Evolutionary conservation across 768 basidiomycete species (phyloP), one percentile per base, ranked within the genome.

Genomic region (Exsudoporus frostii): DNA sequence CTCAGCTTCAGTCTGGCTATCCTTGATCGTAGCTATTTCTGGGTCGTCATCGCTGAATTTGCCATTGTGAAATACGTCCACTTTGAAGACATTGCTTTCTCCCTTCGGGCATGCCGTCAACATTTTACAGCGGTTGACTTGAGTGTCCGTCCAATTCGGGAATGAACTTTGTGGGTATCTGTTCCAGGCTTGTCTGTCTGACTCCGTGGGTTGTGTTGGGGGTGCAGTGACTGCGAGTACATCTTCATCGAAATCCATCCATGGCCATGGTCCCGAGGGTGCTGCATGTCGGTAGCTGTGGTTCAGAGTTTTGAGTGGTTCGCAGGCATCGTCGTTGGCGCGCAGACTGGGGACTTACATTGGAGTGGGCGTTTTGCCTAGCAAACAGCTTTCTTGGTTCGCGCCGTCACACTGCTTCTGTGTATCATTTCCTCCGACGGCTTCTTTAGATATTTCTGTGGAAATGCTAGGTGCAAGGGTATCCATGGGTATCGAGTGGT

Each of bases 231-330:
- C 55, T 0, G 17, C 2, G 1, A 48, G 63, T 24, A 59, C 39
- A 51, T 66, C 70, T 42, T 55, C 66, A 43, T 71, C 68, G 19
- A 75, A 64, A 55, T 76, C 74, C 59, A 76, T 69, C 65, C 72
- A 75, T 7, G 74, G 74, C 74, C 74, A 75, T 22, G 74, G 74
- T 6, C 74, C 74, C 4, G 69, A 72, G 4, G 74, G 74, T 14
- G 73, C 62, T 17, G 68, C 73, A 22, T 75, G 74, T 2, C 74
- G 64, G 46, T 74, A 65, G 24, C 68, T 70, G 42, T 39, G n/a
- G 29, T 40, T 8, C 29, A 42, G n/a, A 41, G 4, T 34, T 44
- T 44, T 20, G 11, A 53, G 36, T 41, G 17, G 25, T 22, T 22
- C 7, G 38, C 19, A 0, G 13, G 5, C 7, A 36, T 8, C 39